Base-by-base conservation (phyloP, 2,329 filamentous ascomycete species). In the Trichoderma koningii region DNA sequence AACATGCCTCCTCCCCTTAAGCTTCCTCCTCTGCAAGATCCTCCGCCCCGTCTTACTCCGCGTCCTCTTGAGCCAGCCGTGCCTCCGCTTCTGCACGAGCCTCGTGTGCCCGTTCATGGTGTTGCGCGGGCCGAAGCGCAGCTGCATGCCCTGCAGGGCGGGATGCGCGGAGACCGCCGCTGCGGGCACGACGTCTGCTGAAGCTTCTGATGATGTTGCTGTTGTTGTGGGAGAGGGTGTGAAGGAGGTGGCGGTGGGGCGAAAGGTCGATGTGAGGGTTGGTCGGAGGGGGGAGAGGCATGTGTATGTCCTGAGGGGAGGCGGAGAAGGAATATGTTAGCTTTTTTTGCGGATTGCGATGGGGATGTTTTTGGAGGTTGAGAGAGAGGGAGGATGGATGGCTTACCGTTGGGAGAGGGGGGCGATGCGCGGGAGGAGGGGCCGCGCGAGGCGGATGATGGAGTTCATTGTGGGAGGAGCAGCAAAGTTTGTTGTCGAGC, bases 101-200 rank as follows among this genome's bases (percentile, higher is more conserved):
- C 85, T 79, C 63, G 82, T 85, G 63, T 81, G 76, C 56, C 79
- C 76, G 63, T 83, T 81, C 83, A 87, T 82, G 38, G 83, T 87
- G 71, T 85, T 81, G 66, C 85, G 81, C 55, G 85, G 85, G 1
- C 83, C 85, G 77, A 82, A 87, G 63, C 85, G 83, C 68, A 87
- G 76, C 76, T 86, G 84, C 73, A 75, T 74, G 5, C 76, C 79
- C 5, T 72, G 74, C n/a, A 87, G 75, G 9, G 82, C 81, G 34
- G 85, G 85, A 73, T 86, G 81, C 30, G 81, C 72, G 14, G 83
- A 81, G 68, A 87, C 79, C 66, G 81, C 73, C 14, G 76, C 70
- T 61, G 72, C 73, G 26, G 81, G 76, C 12, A 86, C 78, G 21
- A 85, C 66, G 67, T 86, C 83, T 23, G 48, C 23, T n/a, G 60